Conservation (phyloP, 2,329 filamentous ascomycete genomes). For the Cercospora zeina region DNA sequence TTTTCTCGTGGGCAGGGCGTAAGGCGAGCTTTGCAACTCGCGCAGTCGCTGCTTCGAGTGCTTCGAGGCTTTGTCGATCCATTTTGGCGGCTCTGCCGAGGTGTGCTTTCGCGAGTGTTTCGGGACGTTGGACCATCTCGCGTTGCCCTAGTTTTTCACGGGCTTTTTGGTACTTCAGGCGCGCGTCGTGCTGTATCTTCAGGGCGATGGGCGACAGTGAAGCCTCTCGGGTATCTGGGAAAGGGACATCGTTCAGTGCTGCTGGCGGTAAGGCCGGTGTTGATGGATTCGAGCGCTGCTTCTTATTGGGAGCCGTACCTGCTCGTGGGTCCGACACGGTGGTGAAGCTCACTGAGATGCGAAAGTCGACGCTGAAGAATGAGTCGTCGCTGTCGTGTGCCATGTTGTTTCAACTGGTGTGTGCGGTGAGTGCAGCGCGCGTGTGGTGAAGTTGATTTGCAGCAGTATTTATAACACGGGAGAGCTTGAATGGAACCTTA, state of each 20-base stretch:
- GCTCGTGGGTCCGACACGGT: background rate
- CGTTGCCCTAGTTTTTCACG: background rate
- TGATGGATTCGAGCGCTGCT: background rate
- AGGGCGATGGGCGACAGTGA: background rate
- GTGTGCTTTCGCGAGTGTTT: background rate
- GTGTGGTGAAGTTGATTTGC: background rate
- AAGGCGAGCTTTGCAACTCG: background rate
- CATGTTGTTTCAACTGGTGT: background rate
- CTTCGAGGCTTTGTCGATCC: slow-evolving; percentile 1
- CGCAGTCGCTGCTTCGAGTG: slow-evolving; percentile 1
- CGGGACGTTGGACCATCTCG: background rate
- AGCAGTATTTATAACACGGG: background rate
- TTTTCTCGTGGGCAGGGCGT: background rate
- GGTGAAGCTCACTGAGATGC: background rate
- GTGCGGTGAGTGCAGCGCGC: background rate
- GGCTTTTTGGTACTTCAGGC: background rate
- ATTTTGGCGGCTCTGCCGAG: background rate
- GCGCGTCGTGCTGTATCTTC: background rate
- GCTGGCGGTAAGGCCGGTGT: background rate
- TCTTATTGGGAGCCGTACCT: background rate
- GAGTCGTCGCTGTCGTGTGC: background rate
- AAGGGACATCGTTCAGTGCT: background rate
- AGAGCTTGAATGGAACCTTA: background rate
- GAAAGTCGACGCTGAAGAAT: slow-evolving; percentile 2
- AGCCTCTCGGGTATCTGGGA: slow-evolving; percentile 1